phyloP scores from a whole-genome alignment of 257 asterid species.

The Ehretia macrophylla region DNA sequence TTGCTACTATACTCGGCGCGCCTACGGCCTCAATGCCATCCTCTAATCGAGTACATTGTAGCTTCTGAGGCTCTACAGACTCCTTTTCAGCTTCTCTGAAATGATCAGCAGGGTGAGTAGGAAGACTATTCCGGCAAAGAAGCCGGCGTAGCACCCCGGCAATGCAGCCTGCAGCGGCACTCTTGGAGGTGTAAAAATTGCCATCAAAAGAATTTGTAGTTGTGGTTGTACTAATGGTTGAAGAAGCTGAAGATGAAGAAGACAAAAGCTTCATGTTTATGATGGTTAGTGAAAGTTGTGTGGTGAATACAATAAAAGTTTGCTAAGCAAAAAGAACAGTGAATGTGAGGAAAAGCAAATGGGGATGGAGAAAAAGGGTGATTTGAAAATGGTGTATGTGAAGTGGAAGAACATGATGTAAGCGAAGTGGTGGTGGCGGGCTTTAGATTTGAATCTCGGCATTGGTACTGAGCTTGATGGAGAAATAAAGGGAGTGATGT shows the following conservation, averaged over 20 bases:
- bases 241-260: conserved; percentile 27
- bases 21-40: background rate
- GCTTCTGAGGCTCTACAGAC: conserved; percentile 3
- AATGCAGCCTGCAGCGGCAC: conserved; percentile 30
- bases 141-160: conserved; percentile 50
- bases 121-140: conserved; percentile 45
- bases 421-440: conserved; percentile 25
- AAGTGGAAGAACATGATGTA: background rate
- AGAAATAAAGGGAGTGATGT: conserved; percentile 21
- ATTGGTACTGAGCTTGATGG: conserved; percentile 14
- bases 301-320: conserved; percentile 1
- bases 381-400: conserved; percentile 32
- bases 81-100: conserved; percentile 10
- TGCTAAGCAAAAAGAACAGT: conserved; percentile 18
- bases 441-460: conserved; percentile 25
- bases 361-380: conserved; percentile 15
- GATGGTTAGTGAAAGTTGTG: background rate
- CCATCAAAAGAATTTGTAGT: conserved; percentile 4
- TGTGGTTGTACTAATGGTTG: conserved; percentile 3
- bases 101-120: conserved; percentile 27
- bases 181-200: conserved; percentile 12
- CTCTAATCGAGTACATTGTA: background rate
- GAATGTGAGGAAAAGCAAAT: conserved; percentile 21
- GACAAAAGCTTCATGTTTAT: conserved; percentile 35
- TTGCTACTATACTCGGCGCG: conserved; percentile 52